Evolutionary conservation across 2,329 filamentous ascomycete genomes (phyloP), one percentile per base, ranked within the genome.

Genomic region (Penicillium brevicompactum): DNA sequence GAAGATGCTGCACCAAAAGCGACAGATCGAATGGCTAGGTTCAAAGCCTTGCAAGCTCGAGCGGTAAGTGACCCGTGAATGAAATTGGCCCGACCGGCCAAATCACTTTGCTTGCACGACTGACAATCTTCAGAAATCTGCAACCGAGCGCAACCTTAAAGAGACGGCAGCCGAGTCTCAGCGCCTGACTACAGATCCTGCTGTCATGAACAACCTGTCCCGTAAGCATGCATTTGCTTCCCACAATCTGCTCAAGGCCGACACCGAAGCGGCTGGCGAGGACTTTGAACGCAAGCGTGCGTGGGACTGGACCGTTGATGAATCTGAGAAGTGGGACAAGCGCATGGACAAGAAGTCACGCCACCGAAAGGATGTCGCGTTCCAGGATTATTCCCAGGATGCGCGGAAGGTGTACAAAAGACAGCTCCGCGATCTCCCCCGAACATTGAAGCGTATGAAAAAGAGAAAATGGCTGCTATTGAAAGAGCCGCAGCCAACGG

Each of bases 251-350:
- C 83, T 97, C 42, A 96, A 96, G 78, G 91, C 92, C 4, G 92
- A 97, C 67, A 87, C 92, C 1, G 90, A 92, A 72, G 91, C 90
- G 16, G 80, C 83, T 0, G 92, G 92, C 32, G 91, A 90, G 52
- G 94, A 97, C 74, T 99, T 97, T 70, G 94, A 99, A 81, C 90
- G 94, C 63, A 97, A 97, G 77, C 87, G 94, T 40, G 94, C 94
- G 1, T 99, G 94, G 94, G 94, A 97, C 78, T 99, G 94, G 90
- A 99, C 94, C 1, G 80, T 93, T 6, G 94, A 99, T 61, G 94
- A 99, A 77, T 90, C 87, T 65, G 94, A 97, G 77, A 86, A 84
- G 63, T 99, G 94, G 94, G 94, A 99, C 74, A 88, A 88, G 77
- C 87, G 92, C 31, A 79, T 95, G 73, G 90, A 88, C 68, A 96